phyloP scores from a whole-genome alignment of 352 stramenopile species.

The Halophytophthora batemanensis region DNA sequence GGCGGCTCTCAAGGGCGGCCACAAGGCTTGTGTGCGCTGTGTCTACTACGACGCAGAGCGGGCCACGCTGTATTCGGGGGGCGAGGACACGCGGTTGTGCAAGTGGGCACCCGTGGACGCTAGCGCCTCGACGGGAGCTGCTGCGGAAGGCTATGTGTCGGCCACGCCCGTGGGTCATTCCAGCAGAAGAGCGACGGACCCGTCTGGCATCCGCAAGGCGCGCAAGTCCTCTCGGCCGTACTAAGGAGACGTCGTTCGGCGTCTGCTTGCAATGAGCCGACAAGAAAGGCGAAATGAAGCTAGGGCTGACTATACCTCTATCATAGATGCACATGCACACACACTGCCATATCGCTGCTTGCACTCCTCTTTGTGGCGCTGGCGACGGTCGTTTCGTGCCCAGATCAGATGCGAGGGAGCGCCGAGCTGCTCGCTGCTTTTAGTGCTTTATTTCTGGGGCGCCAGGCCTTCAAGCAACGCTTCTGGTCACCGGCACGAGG shows the following conservation, averaged over 20 bases:
- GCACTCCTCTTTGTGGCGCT: no score
- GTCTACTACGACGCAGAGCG: constrained; percentile 65
- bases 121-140: background rate
- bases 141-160: constrained; percentile 4
- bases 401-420: no score
- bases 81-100: constrained; percentile 85
- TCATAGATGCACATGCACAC: no score
- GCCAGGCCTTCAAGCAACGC: no score
- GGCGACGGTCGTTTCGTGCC: no score
- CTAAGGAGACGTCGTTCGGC: constrained; percentile 26
- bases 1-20: constrained; percentile 49
- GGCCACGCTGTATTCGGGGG: constrained; percentile 70
- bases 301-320: no score
- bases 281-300: no score
- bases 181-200: constrained; percentile 34
- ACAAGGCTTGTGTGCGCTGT: constrained; percentile 83
- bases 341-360: no score
- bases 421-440: no score
- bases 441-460: no score
- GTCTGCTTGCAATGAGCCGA: no score
- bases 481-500: no score
- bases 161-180: constrained; percentile 6
- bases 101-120: constrained; percentile 44
- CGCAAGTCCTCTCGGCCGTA: constrained; percentile 75
- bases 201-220: constrained; percentile 60